Evolutionary conservation across 1,139 yeast species (phyloP).

Genomic region (Trichomonascaceae sp.): DNA sequence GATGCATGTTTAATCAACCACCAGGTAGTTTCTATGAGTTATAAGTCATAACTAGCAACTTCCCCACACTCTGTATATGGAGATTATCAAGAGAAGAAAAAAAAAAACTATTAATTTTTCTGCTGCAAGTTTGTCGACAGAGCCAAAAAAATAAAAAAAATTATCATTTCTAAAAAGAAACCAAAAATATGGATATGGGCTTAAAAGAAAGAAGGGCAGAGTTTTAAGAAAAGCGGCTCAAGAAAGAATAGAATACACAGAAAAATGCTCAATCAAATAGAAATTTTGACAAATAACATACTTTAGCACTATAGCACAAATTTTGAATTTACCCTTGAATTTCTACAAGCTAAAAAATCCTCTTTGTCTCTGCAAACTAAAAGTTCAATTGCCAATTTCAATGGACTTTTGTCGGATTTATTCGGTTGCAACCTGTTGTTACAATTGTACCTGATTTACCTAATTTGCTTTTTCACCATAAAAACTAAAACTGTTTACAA

Average conservation of each 20-base stretch:
- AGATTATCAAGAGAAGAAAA: background rate
- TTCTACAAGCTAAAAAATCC: background rate
- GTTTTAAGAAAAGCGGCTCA: background rate
- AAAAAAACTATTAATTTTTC: background rate
- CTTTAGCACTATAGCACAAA: background rate
- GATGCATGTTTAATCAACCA: background rate
- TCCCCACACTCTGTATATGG: background rate
- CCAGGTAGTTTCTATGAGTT: background rate
- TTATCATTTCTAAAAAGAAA: background rate
- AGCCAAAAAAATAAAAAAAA: background rate
- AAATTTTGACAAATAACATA: too few relatives aligned
- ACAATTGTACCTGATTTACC: background rate
- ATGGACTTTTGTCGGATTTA: background rate
- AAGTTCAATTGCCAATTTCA: background rate
- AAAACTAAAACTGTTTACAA: background rate
- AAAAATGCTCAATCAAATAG: background rate
- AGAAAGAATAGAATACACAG: background rate
- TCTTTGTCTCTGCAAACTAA: background rate
- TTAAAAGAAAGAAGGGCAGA: background rate
- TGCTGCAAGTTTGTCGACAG: background rate
- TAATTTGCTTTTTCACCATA: background rate
- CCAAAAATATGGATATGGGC: background rate
- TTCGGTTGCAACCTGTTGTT: background rate
- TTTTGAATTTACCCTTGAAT: background rate
- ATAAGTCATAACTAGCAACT: background rate